These are phyloP conservation scores for Heliamphora exappendiculata DNA, from an alignment of 148 eudicot species.

Conservation along the genomic window DNA sequence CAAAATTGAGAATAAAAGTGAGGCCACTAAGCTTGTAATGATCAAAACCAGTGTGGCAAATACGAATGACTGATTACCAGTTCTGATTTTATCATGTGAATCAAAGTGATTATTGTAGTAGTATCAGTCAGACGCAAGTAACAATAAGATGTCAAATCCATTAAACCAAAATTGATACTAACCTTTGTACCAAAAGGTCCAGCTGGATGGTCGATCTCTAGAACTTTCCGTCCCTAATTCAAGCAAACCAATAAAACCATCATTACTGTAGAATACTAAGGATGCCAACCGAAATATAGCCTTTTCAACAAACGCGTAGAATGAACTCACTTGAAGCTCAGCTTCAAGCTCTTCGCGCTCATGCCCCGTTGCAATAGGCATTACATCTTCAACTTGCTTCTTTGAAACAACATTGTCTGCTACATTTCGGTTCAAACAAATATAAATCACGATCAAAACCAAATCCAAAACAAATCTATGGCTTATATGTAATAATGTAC, in stretches of 20 bases:
- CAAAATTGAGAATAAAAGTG: background rate
- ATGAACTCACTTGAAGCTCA: slow-evolving; percentile 37
- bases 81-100: background rate
- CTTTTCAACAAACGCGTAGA: background rate
- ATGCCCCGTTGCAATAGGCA: slow-evolving; percentile 61
- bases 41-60: too few species aligned
- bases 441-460: background rate
- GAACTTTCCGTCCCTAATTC: slow-evolving; percentile 61
- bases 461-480: background rate
- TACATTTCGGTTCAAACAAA: background rate
- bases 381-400: slow-evolving; percentile 44
- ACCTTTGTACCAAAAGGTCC: slow-evolving; percentile 98
- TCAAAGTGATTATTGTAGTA: background rate
- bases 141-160: background rate
- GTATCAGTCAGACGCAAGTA: background rate
- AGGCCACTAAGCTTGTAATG: too few species aligned
- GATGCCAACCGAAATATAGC: background rate
- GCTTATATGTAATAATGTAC: too few species aligned
- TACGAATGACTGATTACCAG: background rate
- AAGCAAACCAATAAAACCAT: background rate
- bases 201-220: slow-evolving; percentile 57
- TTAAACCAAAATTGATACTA: slow-evolving; percentile 7
- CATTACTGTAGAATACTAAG: background rate
- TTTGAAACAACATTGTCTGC: slow-evolving; percentile 24
- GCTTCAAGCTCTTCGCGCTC: slow-evolving; percentile 61